Conservation (phyloP, 139 green algal species). For the Zygnema circumcarinatum region DNA sequence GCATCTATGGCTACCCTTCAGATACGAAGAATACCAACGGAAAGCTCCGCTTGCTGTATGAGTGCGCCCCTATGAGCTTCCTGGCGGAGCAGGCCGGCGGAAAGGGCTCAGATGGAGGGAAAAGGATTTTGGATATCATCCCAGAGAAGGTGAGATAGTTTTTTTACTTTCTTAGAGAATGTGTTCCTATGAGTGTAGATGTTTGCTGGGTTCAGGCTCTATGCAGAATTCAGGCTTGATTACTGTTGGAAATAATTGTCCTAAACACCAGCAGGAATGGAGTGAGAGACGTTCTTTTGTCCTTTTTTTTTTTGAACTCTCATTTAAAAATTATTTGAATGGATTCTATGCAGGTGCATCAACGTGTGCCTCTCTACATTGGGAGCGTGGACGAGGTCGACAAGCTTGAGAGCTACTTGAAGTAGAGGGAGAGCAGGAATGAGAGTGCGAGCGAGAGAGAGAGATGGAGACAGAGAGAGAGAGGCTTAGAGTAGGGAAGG, state of each 20-base stretch:
- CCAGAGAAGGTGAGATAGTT: slow-evolving; percentile 65
- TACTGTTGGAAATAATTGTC: neutral
- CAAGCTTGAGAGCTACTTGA: slow-evolving; percentile 84
- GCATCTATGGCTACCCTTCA: slow-evolving; percentile 96
- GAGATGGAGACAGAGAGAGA: no score
- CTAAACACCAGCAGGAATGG: neutral
- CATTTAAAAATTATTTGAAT: no score
- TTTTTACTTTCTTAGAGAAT: no score
- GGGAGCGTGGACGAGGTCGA: slow-evolving; percentile 91
- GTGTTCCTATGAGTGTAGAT: slow-evolving; percentile 28
- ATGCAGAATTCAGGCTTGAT: neutral
- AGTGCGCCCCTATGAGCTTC: slow-evolving; percentile 96
- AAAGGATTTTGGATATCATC: slow-evolving; percentile 79
- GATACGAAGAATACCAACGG: slow-evolving; percentile 93
- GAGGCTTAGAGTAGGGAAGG: no score
- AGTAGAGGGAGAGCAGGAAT: no score
- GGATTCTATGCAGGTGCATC: slow-evolving; percentile 75
- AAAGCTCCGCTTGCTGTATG: slow-evolving; percentile 98
- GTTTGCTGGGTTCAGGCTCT: slow-evolving; percentile 27
- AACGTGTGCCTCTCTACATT: slow-evolving; percentile 80
- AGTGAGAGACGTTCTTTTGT: no score
- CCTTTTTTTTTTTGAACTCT: no score
- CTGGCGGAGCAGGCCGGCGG: slow-evolving; percentile 85
- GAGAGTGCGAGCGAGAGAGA: no score
- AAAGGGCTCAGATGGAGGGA: slow-evolving; percentile 72